Evolutionary conservation across 495 filamentous ascomycete species (phyloP), one percentile per base, ranked within the genome.

Genomic region (Penicillium cosmopolitanum): DNA sequence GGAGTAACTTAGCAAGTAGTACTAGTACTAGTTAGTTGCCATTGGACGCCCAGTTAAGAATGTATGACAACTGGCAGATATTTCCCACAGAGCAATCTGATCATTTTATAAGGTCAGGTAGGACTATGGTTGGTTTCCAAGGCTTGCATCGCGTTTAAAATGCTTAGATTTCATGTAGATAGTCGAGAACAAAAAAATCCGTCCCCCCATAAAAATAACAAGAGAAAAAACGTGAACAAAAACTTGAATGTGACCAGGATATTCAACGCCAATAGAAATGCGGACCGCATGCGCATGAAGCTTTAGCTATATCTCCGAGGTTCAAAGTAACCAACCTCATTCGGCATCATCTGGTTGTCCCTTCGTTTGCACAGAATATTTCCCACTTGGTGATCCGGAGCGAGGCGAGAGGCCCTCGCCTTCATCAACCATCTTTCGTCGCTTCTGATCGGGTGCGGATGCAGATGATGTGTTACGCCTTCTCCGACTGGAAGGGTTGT

Each of bases 341-440:
- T 74, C 67, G 52, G 68, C 58, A 57, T 72, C 55, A 56, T 63
- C 67, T 38, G 52, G 64, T 35, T 70, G 28, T 1, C 28, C 60
- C 19, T 65, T 64, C 34, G 70, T 65, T 52, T 66, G 53, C 44
- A 34, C 61, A 12, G 48, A 13, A 7, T 65, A 16, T 40, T 71
- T 69, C 63, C 73, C 66, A 58, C 61, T 59, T 54, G 63, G 60
- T 56, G 68, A 66, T 3, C 66, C 61, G 55, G 73, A 70, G 21
- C 18, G 48, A 78, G 74, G 79, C 79, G 78, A 75, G 74, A 80
- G 70, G 76, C 63, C 64, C 42, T 71, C 68, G 28, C 68, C 80
- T 80, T 77, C 77, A 86, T 89, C 87, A 89, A 87, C 83, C 65
- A 71, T 72, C 62, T 74, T 80, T 66, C 71, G 82, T 66, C 78